Conservation (phyloP, 2,329 filamentous ascomycete species). For the Cordyceps farinosa region DNA sequence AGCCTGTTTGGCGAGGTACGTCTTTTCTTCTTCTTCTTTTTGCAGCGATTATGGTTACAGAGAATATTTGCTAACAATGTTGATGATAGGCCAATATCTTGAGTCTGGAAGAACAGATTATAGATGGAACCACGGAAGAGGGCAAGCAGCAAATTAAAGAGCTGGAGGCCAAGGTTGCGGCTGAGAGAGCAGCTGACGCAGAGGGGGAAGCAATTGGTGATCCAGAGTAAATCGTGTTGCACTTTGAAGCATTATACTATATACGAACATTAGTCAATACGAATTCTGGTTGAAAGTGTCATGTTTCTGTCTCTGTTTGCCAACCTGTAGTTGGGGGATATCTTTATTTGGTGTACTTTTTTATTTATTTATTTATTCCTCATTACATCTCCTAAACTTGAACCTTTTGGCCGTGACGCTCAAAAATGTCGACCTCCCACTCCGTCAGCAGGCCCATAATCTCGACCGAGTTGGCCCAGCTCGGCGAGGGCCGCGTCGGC, state of each 20-base stretch:
- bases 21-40: neutral
- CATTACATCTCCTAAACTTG: neutral
- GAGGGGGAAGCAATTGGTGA: constrained; percentile 26
- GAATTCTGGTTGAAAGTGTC: neutral
- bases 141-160: constrained; percentile 74
- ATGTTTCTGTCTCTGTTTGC: neutral
- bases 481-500: constrained; percentile 25
- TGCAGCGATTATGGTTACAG: too few relatives aligned
- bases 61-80: neutral
- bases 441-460: constrained; percentile 28
- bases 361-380: neutral
- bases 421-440: constrained; percentile 24
- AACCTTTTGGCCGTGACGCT: constrained; percentile 12
- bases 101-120: constrained; percentile 87
- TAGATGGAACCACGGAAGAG: constrained; percentile 89
- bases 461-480: constrained; percentile 25
- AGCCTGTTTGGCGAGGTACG: constrained; percentile 68
- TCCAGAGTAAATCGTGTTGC: constrained; percentile 35
- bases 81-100: constrained; percentile 70
- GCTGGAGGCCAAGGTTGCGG: constrained; percentile 54
- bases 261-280: neutral
- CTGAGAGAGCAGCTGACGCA: constrained; percentile 24
- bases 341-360: neutral
- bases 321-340: neutral
- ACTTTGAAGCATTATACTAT: constrained; percentile 4